Evolutionary conservation across 2,329 filamentous ascomycete species (phyloP), one percentile per base, ranked within the genome.

Genomic region (Coniochaeta sp.): DNA sequence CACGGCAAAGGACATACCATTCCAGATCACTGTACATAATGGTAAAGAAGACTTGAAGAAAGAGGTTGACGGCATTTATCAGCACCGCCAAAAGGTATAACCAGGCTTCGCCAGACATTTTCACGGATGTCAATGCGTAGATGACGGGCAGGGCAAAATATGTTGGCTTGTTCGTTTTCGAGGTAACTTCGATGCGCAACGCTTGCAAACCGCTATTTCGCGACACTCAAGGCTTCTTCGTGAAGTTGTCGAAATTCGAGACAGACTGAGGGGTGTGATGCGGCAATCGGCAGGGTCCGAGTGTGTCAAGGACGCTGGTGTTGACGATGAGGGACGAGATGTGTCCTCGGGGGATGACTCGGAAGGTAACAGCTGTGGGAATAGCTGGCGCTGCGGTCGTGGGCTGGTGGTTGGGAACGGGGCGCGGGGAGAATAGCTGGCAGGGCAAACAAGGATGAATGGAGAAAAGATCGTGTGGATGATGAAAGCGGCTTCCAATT

Each of bases 11-110:
- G 38, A 82, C 90, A 72, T 81, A 96, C 93, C 95, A 99, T 89
- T 99, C 95, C 71, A 99, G 80, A 84, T 99, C 95, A 78, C 91
- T 96, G 81, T 98, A 99, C 96, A 99, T 99, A 74, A 99, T 99
- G 62, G 95, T 99, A 82, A 99, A 99, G 85, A 99, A 99, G 70
- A 99, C 95, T 81, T 99, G 96, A 61, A 99, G 85, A 79, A 99
- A 99, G 73, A 99, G 86, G 83, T 99, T 99, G 86, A 99, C 93
- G 81, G 95, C 95, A 82, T 99, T 99, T 83, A 99, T 96, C 75
- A 99, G 85, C 77, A 99, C 96, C 79, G 93, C 89, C 78, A 99
- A 84, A 71, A 99, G 88, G 82, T 96, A 99, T 76, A 99, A 83
- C 95, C 95, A 97, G 76, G 93, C 93, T 85, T 97, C 93, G 77